These are phyloP conservation scores for Tirmania nivea DNA, from an alignment of 495 filamentous ascomycete genomes.

Conservation along the genomic window DNA sequence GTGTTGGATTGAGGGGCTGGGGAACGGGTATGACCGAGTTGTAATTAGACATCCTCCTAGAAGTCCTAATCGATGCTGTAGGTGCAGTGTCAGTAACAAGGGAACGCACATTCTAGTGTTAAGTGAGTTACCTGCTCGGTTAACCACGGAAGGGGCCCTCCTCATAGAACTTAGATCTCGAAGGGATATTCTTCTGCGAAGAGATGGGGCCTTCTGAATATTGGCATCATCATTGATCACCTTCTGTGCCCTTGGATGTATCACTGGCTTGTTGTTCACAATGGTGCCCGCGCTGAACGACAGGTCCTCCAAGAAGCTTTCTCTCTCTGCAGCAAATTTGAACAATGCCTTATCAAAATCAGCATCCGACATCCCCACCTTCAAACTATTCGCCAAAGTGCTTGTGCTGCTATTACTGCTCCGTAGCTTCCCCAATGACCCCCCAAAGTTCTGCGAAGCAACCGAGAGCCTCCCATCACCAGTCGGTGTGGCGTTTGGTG, in stretches of 20 bases:
- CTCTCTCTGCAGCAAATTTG: conserved; percentile 86
- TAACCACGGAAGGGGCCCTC: conserved; percentile 56
- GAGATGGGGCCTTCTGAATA: conserved; percentile 23
- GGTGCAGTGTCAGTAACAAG: conserved; percentile 3
- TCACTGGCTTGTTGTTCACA: conserved; percentile 46
- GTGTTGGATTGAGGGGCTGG: conserved; percentile 67
- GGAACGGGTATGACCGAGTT: conserved; percentile 93
- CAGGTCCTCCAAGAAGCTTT: conserved; percentile 81
- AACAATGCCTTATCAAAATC: conserved; percentile 82
- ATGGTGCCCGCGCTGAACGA: conserved; percentile 70
- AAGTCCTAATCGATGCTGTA: conserved; percentile 70
- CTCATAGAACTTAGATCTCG: conserved; percentile 89
- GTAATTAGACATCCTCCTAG: conserved; percentile 82
- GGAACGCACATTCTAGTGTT: background rate
- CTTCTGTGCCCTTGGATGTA: conserved; percentile 56
- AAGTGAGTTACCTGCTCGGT: conserved; percentile 19
- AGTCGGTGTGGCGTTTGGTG: conserved; percentile 5
- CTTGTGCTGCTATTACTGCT: conserved; percentile 66
- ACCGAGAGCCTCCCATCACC: conserved; percentile 12
- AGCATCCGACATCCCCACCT: conserved; percentile 31
- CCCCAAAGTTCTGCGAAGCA: background rate
- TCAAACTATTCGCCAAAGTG: conserved; percentile 58
- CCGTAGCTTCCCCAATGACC: background rate
- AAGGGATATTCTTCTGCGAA: conserved; percentile 45
- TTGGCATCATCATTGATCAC: conserved; percentile 52